Evolutionary conservation across 768 basidiomycete species (phyloP).

Genomic region (Boletellus ananas): DNA sequence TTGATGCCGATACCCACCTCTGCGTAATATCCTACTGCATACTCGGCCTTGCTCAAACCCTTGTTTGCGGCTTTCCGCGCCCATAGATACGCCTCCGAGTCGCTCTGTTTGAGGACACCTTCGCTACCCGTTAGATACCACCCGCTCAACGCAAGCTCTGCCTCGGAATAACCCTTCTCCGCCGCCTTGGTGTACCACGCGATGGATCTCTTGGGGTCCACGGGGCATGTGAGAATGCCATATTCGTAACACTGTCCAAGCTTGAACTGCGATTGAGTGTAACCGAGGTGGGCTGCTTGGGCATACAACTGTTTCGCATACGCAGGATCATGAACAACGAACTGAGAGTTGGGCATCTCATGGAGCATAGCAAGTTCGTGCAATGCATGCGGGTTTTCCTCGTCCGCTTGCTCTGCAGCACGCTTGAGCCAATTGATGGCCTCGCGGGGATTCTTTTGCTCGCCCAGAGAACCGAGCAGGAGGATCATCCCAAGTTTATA

Average conservation of each 20-base stretch:
- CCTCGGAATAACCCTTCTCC: constrained; percentile 92
- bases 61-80: constrained; percentile 95
- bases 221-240: constrained; percentile 80
- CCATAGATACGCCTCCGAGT: constrained; percentile 99
- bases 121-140: constrained; percentile 98
- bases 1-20: constrained; percentile 98
- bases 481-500: constrained; percentile 99
- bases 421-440: constrained; percentile 92
- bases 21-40: constrained; percentile 97
- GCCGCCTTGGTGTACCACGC: constrained; percentile 99
- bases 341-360: constrained; percentile 61
- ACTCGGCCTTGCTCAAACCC: constrained; percentile 94
- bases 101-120: constrained; percentile 94
- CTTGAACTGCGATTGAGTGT: constrained; percentile 92
- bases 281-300: constrained; percentile 89
- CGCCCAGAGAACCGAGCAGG: constrained; percentile 77
- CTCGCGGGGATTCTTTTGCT: constrained; percentile 83
- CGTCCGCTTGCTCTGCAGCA: constrained; percentile 96
- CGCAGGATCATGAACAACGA: constrained; percentile 75
- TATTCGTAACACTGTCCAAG: constrained; percentile 96
- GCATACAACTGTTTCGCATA: constrained; percentile 85
- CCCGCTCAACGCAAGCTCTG: constrained; percentile 92
- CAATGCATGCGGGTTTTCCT: constrained; percentile 95
- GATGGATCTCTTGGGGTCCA: constrained; percentile 91
- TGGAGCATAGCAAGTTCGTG: constrained; percentile 91